phyloP scores from a whole-genome alignment of 306 rosid genomes.

The Mimosa bimucronata region DNA sequence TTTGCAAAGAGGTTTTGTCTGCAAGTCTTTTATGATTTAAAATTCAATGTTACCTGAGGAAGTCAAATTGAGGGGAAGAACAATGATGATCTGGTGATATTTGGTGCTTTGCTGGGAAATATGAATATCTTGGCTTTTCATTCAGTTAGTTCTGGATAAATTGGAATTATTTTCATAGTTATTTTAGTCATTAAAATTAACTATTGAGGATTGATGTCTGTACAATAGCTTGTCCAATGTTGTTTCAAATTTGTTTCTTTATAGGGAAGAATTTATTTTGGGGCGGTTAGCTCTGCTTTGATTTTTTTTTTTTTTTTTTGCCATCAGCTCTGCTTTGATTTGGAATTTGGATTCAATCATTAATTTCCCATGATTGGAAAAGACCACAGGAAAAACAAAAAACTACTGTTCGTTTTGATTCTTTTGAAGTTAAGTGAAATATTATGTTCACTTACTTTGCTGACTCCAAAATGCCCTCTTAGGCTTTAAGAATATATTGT shows the following conservation, averaged over 20 bases:
- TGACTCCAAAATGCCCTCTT: not conserved
- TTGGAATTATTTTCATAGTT: not conserved
- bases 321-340: no score
- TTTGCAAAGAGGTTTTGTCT: not conserved
- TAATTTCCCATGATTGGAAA: not conserved
- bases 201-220: not conserved
- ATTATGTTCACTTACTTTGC: not conserved
- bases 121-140: not conserved
- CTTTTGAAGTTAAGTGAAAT: not conserved
- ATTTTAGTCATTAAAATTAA: not conserved
- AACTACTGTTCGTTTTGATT: not conserved
- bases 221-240: not conserved
- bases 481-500: conserved; percentile 12
- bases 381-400: not conserved
- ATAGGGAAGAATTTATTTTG: not conserved
- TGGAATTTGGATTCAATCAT: not conserved
- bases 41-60: conserved; percentile 15
- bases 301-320: no score
- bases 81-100: not conserved
- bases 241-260: not conserved
- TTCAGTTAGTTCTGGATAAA: not conserved
- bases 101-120: not conserved
- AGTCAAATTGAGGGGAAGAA: not conserved
- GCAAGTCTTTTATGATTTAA: not conserved
- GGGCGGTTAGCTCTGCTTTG: not conserved